Evolutionary conservation across 257 asterid genomes (phyloP), one percentile per base, ranked within the genome.

Genomic region (Nicotiana tomentosiformis): DNA sequence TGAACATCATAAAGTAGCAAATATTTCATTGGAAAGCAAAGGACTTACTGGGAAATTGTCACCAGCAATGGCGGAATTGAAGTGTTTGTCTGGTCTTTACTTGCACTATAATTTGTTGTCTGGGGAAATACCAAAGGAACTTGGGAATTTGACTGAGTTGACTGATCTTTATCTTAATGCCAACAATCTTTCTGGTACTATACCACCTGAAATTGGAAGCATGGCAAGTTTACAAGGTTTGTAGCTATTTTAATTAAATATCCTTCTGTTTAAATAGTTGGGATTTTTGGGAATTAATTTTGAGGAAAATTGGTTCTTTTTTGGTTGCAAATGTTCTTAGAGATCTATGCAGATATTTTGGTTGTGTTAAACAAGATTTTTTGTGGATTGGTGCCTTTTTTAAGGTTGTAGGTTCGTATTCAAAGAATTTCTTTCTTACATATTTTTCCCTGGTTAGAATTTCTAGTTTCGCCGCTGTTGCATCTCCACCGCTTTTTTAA

Each of bases 221-320:
- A 93, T 96, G 98, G 83, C 90, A n/a, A 91, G 92, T 88, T 88
- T 94, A 66, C 96, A 94, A 94, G 99, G 99, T 95, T 74, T 74
- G 64, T 76, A 26, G 80, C 2, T 26, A 15, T 10, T 43, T 7
- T 53, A 53, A 53, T 53, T 51, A 26, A 43, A 51, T 7, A 7
- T 7, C 80, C 18, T 46, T 23, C 37, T 72, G 2, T 16, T 10
- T 0, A 51, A 53, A 53, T 51, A 4, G 23, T 56, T 12, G 57
- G 10, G 7, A 1, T 4, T 55, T 4, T 39, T 5, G 26, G 26
- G 10, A 57, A 4, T 68, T 68, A 18, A 9, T 18, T n/a, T 35
- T 10, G 77, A 5, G 4, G 77, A 55, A n/a, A 43, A 35, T 0
- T 68, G 55, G 2, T 66, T 32, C 15, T 33, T 7, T 35, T 37